Base-by-base conservation (phyloP, 2,329 filamentous ascomycete species). In the Colletotrichum magnum region DNA sequence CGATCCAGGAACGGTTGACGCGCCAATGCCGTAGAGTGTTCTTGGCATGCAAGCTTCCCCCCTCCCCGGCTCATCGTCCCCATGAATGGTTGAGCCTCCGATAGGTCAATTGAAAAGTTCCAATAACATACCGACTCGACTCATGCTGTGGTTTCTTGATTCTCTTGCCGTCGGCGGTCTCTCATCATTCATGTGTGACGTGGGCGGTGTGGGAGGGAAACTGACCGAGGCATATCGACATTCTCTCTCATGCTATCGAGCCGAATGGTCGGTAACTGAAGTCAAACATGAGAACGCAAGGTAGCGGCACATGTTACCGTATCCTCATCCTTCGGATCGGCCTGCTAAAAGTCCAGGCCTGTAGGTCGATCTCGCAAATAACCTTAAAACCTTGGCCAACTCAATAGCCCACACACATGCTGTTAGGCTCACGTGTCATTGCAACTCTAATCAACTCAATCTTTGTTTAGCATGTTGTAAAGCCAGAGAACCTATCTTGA, bases 1-100 rank as follows among this genome's bases (percentile, higher is more conserved):
- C 15, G 61, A 60, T 60, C 41, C 54, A 66, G 66, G 56, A 69
- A 54, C 56, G 66, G 63, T 43, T 18, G 2, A 56, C 21, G 56
- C 51, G 54, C 62, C 66, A 69, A 56, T 28, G 52, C 56, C 41
- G 56, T 47, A 28, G 56, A 47, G 7, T 41, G 43, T 2, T 64
- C 62, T 64, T 64, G 62, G 62, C 62, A 51, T 36, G 32, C 41
- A 15, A 15, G 41, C 41, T 15, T n/a, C 41, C 41, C 32, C 32
- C 32, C 32, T 36, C 32, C 7, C 32, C 32, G 2, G 2, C 32
- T 36, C 32, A 10, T 43, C 10, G 10, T n/a, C 18, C 59, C 39
- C 52, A 51, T 24, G n/a, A 10, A 12, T 32, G 21, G 47, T 43
- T 45, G 62, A 52, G 53, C 26, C 36, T 58, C 62, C 36, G 53